These are phyloP conservation scores for Fusarium cyanostomum DNA, from an alignment of 2,329 filamentous ascomycete genomes.

Conservation along the genomic window DNA sequence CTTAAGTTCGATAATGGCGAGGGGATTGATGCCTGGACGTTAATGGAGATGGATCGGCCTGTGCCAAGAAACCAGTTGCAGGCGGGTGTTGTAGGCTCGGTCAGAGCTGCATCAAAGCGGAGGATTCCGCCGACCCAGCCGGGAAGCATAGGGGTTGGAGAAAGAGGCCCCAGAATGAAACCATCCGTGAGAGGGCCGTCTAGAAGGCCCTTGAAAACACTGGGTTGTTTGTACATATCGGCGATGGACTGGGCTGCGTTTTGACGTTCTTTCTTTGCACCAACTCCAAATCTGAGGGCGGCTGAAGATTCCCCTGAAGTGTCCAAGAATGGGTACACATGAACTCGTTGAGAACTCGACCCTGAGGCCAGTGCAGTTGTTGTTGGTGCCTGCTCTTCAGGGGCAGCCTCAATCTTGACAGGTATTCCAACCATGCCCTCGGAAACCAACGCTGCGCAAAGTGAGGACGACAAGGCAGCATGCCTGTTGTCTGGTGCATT, in stretches of 20 bases:
- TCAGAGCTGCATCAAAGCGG: background rate
- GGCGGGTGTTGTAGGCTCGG: background rate
- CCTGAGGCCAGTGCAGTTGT: background rate
- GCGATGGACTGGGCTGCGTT: background rate
- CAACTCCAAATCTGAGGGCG: background rate
- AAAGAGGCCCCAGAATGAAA: background rate
- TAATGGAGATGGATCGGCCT: background rate
- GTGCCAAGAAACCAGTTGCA: background rate
- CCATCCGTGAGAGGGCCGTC: slow-evolving; percentile 3
- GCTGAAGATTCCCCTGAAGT: background rate
- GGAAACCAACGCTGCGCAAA: background rate
- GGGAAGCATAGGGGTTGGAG: background rate
- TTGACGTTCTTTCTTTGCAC: background rate
- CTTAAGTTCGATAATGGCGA: background rate
- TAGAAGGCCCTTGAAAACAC: background rate
- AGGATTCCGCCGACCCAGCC: background rate
- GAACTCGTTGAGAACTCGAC: background rate
- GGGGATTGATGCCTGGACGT: background rate
- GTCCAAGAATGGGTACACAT: background rate
- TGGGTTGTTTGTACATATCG: slow-evolving; percentile 3
- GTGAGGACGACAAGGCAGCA: background rate
- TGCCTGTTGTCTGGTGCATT: background rate
- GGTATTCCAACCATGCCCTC: background rate
- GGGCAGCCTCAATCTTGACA: background rate
- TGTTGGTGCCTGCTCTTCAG: background rate